Evolutionary conservation across 2,329 filamentous ascomycete species (phyloP), one percentile per base, ranked within the genome.

Genomic region (Grosmannia serpens): DNA sequence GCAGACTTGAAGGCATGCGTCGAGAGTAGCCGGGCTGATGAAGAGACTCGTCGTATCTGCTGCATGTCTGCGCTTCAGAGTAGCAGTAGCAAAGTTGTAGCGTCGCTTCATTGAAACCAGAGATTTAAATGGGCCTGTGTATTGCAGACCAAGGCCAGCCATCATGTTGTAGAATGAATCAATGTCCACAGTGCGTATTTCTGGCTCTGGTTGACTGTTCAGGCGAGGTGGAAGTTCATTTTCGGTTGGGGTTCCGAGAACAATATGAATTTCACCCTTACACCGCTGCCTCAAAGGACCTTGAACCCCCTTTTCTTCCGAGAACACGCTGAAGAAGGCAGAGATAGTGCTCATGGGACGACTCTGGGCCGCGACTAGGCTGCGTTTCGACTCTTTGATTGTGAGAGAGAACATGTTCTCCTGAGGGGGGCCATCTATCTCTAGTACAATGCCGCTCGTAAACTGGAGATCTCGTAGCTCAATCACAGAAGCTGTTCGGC

Each of bases 111-210:
- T 68, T 0, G 68, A 63, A 6, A 62, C 60, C 1, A 76, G 49
- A 0, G 69, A 70, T 44, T 64, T 64, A 60, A 75, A 76, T 0
- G 74, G 72, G 0, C 71, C 72, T 0, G 70, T 68, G 55, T 76
- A 76, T 0, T 61, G 60, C n/a, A 76, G 62, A 0, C 74, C 73
- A 0, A 67, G 70, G 0, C 61, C 63, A 2, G 66, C 63, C 72
- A 76, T 75, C 72, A 73, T 75, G 11, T 64, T 52, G 63, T 76
- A 76, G 55, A 75, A 76, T 0, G 64, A 65, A 1, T 69, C 64
- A 0, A 70, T 63, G 38, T 60, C 66, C 8, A 70, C 71, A 1
- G 62, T 47, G 15, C 70, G 57, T 0, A 69, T 70, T 60, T 75
- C 74, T 0, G 71, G 65, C 11, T 64, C 47, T 0, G 55, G 38